Base-by-base conservation (phyloP, 2,329 filamentous ascomycete species). In the Ceratocystis harringtonii region DNA sequence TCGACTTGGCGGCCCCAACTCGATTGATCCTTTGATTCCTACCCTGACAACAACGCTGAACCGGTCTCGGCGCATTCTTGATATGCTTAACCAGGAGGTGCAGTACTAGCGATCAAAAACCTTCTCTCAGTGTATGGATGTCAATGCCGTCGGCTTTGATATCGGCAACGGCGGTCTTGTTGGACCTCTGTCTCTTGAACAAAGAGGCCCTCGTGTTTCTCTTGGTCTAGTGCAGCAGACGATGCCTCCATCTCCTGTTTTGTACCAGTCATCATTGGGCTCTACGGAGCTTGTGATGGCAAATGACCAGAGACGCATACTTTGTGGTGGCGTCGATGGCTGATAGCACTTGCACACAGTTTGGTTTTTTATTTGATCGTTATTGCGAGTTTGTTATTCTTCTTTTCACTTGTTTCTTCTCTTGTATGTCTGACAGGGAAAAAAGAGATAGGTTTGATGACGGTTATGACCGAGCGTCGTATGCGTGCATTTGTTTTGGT, bases 11-110 rank as follows among this genome's bases (percentile, higher is more conserved):
- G 62, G 57, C 3, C 65, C 60, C 12, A 32, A 75, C 72, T 76
- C 76, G 68, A 73, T 76, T 44, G 73, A 77, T n/a, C 77, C 78
- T 8, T 75, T 76, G 36, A 79, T 82, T 69, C 74, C 76, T 25
- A 74, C 78, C 17, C 72, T 83, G 58, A 79, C 76, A 45, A 72
- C 71, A 68, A 77, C 82, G 73, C 77, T 77, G 32, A 70, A 68
- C 30, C 69, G 72, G 7, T 72, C 73, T 55, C 72, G 71, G 67
- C 72, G 71, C n/a, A 72, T 75, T 32, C 70, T 73, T 36, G 71
- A 74, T 17, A 61, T 68, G 50, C 61, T 68, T 22, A 8, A n/a
- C 22, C 50, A 43, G 12, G 63, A 65, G 30, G 41, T 36, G 25
- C 64, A 61, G 15, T 65, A 65, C 44, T 65, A 61, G 43, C 22